phyloP scores from a whole-genome alignment of 2,329 filamentous ascomycete species.

The Apiospora hydei region DNA sequence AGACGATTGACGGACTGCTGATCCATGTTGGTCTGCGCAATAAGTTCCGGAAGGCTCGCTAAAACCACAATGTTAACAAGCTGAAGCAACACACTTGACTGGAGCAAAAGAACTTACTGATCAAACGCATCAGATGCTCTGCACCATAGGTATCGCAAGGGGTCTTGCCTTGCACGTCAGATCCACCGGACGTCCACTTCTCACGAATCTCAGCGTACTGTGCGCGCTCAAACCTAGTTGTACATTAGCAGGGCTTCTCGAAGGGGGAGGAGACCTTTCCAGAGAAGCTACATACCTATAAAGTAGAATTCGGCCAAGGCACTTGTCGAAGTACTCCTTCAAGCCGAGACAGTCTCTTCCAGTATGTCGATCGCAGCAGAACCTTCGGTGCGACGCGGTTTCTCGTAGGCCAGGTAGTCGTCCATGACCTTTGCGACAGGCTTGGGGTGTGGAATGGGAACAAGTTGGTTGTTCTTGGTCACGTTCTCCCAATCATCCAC shows the following conservation, averaged over 20 bases:
- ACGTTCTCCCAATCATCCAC: constrained; percentile 99
- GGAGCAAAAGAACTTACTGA: constrained; percentile 67
- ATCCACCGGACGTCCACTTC: constrained; percentile 68
- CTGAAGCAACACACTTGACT: background rate
- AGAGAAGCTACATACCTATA: constrained; percentile 64
- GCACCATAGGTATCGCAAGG: constrained; percentile 88
- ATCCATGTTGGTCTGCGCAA: constrained; percentile 99
- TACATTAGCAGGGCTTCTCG: background rate
- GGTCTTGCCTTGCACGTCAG: constrained; percentile 72
- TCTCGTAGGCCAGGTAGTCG: constrained; percentile 78
- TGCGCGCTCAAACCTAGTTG: constrained; percentile 79
- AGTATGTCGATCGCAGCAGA: constrained; percentile 83
- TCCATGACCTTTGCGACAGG: constrained; percentile 81
- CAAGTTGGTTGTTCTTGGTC: constrained; percentile 91
- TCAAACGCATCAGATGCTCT: constrained; percentile 87
- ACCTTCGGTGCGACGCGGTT: constrained; percentile 67
- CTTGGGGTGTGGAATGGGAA: constrained; percentile 79
- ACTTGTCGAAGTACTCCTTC: constrained; percentile 93
- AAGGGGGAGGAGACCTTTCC: background rate
- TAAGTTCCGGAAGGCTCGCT: constrained; percentile 91
- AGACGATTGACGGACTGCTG: constrained; percentile 86
- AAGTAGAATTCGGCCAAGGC: constrained; percentile 84
- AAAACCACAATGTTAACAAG: background rate
- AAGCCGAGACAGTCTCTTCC: constrained; percentile 85
- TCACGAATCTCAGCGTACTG: constrained; percentile 84